Percentiles rank a stretch among this genome's conserved stretches.
These are phyloP conservation scores for Trametes versicolor DNA, from an alignment of 1,284 basidiomycete genomes.

Conservation along the genomic window DNA sequence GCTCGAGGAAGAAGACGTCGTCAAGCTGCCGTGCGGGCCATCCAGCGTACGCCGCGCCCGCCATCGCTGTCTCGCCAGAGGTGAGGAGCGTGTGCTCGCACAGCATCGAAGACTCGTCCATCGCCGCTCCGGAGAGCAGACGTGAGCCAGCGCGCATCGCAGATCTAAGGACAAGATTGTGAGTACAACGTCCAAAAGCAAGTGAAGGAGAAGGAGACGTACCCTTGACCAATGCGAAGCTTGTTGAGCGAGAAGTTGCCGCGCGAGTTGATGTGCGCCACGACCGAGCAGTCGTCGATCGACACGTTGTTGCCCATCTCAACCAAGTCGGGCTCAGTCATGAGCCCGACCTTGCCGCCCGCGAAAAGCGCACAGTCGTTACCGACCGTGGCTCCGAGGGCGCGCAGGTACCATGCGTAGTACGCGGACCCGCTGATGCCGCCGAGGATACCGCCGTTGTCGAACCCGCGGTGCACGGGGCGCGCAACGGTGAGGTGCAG, in stretches of 20 bases:
- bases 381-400: conserved; percentile 54
- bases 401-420: conserved; percentile 55
- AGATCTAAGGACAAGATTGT: not conserved
- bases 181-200: not conserved
- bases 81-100: conserved; percentile 27
- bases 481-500: conserved; percentile 51
- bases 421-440: conserved; percentile 51
- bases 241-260: conserved; percentile 55
- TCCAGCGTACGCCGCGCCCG: conserved; percentile 21
- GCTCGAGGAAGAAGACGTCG: conserved; percentile 23
- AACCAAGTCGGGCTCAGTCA: conserved; percentile 57
- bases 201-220: conserved; percentile 19
- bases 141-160: conserved; percentile 26
- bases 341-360: conserved; percentile 50
- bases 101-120: conserved; percentile 26
- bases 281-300: conserved; percentile 56
- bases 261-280: conserved; percentile 57
- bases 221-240: conserved; percentile 52
- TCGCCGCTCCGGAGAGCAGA: conserved; percentile 22
- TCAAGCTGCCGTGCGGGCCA: conserved; percentile 27
- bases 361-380: conserved; percentile 51
- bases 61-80: conserved; percentile 22
- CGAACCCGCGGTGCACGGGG: conserved; percentile 50
- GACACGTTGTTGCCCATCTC: conserved; percentile 53
- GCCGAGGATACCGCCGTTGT: conserved; percentile 50